Percentiles rank a stretch among this genome's conserved stretches.
These are phyloP conservation scores for Cytospora piceae DNA, from an alignment of 2,329 filamentous ascomycete species.

Conservation along the genomic window DNA sequence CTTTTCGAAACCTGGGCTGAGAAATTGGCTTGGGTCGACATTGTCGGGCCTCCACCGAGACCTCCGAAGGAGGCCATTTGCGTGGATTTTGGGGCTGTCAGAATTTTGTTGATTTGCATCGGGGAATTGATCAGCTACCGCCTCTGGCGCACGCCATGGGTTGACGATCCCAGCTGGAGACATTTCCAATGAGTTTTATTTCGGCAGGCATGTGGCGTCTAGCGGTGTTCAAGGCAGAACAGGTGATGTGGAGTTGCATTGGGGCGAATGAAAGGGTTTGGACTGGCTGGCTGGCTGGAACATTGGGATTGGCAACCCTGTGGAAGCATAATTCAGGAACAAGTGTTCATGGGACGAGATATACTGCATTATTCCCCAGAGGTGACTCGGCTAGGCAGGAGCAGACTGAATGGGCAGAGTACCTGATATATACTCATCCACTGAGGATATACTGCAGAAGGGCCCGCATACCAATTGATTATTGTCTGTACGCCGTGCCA, in stretches of 20 bases:
- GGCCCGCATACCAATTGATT: not conserved
- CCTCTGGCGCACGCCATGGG: not conserved
- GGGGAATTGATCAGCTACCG: not conserved
- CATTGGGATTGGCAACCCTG: not conserved
- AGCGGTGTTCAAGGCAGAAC: not conserved
- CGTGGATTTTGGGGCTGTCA: not conserved
- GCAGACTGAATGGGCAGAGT: not conserved
- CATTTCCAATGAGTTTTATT: not conserved
- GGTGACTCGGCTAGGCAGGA: not conserved
- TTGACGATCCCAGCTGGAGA: not conserved
- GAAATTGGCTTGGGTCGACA: not conserved
- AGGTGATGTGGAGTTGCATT: not conserved
- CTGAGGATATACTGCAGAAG: not conserved
- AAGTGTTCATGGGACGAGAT: not conserved
- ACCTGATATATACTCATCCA: not conserved
- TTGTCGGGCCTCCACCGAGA: not conserved
- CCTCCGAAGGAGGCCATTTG: not conserved
- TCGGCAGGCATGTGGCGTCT: not conserved
- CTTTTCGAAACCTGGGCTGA: not conserved
- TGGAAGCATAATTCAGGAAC: not conserved
- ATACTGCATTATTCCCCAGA: not conserved
- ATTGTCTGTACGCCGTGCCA: not conserved
- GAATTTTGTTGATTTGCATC: not conserved
- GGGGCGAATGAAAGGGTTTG: not conserved
- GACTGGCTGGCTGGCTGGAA: not conserved